Evolutionary conservation across 177 flowering plant genomes (phyloP), one percentile per base, ranked within the genome.

Genomic region (Vitis hybrid): DNA sequence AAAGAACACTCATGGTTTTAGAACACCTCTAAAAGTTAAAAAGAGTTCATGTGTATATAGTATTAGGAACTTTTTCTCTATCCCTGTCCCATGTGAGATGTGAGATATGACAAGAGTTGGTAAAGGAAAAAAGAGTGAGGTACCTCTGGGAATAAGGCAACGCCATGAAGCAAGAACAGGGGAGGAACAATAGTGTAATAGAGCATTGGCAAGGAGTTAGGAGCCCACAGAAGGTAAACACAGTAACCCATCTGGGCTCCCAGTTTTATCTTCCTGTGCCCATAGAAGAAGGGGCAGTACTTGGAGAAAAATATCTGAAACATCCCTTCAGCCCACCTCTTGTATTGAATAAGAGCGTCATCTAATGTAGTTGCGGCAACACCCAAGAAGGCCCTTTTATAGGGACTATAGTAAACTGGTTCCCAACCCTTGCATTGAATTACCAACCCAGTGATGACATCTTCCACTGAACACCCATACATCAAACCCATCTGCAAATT

Each of bases 111-210:
- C 21, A 19, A 19, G 21, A 19, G 21, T 19, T 19, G 21, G 21
- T 19, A 52, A 21, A 8, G 40, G 51, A 8, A 32, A 5, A 15
- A 7, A 52, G 19, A 14, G 15, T 12, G 58, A 55, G 16, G 2
- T 84, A 86, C 93, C 95, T 76, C 62, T 14, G 97, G 97, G 70
- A 86, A 92, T 11, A 90, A 52, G 64, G 93, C 48, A 52, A 82
- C 65, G 69, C 85, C 89, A 56, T 65, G 76, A 54, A 87, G 84
- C 58, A 92, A 80, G 75, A 72, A 76, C 48, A 92, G 83, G 4
- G 95, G 72, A 66, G 95, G 93, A 62, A 87, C 56, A 52, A 76
- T 67, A 10, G 71, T 78, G 72, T 89, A 92, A 68, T 30, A 83
- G 1, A 90, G 52, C 1, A 81, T 74, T 48, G 93, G 74, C 1